phyloP scores from a whole-genome alignment of 2,329 filamentous ascomycete genomes.

The Colletotrichum caudatum region DNA sequence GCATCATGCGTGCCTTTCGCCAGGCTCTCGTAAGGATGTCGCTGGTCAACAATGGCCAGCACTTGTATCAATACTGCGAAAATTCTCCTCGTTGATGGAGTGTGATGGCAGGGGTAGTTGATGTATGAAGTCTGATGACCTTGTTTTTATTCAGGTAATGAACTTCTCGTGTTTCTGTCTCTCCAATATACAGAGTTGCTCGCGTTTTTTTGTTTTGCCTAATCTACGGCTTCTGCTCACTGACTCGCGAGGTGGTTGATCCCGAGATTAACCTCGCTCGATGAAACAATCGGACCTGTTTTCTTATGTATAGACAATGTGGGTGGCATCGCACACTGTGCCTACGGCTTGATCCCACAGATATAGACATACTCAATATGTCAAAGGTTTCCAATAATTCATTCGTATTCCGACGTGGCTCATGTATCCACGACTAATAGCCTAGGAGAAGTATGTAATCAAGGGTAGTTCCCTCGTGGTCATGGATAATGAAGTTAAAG shows the following conservation, averaged over 20 bases:
- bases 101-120: background rate
- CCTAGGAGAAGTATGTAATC: constrained; percentile 4
- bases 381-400: background rate
- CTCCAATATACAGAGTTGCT: background rate
- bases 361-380: background rate
- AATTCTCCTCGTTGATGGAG: too few species aligned
- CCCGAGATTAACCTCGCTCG: too few species aligned
- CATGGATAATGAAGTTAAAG: constrained; percentile 13
- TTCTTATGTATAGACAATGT: background rate
- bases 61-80: background rate
- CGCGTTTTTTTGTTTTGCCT: too few species aligned
- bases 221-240: background rate
- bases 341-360: background rate
- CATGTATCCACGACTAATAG: constrained; percentile 30
- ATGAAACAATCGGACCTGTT: background rate
- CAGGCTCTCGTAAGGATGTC: background rate
- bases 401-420: constrained; percentile 28
- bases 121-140: background rate
- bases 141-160: background rate
- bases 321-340: background rate
- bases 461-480: constrained; percentile 15
- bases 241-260: background rate
- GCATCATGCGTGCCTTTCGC: background rate
- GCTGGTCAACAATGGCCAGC: background rate
- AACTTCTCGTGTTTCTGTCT: too few species aligned